Percentiles rank a stretch among this genome's conserved stretches.
Conservation (phyloP, 257 asterid genomes). For the Lycium ferocissimum region DNA sequence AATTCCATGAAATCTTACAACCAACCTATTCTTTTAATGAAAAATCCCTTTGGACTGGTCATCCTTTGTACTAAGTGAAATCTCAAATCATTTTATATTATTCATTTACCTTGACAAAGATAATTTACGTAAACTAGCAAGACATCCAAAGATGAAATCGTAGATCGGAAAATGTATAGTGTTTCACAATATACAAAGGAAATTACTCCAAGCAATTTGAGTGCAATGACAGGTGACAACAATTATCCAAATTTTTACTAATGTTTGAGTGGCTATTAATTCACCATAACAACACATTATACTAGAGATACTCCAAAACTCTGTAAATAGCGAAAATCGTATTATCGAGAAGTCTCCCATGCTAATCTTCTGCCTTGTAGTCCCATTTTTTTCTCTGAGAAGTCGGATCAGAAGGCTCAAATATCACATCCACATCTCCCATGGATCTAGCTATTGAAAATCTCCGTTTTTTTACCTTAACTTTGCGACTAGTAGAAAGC, state of each 20-base stretch:
- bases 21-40: conserved; percentile 6
- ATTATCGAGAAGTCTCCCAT: neutral
- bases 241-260: conserved; percentile 22
- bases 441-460: neutral
- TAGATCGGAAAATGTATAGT: neutral
- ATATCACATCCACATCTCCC: neutral
- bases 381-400: conserved; percentile 7
- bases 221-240: neutral
- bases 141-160: conserved; percentile 9
- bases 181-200: neutral
- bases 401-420: conserved; percentile 15
- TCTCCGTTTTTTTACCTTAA: neutral
- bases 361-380: neutral
- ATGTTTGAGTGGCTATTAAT: conserved; percentile 11
- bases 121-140: conserved; percentile 18
- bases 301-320: neutral
- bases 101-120: conserved; percentile 9
- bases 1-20: neutral
- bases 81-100: neutral
- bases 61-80: neutral
- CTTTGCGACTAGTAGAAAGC: neutral
- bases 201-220: conserved; percentile 14
- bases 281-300: neutral
- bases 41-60: neutral
- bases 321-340: neutral